Evolutionary conservation across 495 filamentous ascomycete species (phyloP).

Genomic region (Daldinia grandis): DNA sequence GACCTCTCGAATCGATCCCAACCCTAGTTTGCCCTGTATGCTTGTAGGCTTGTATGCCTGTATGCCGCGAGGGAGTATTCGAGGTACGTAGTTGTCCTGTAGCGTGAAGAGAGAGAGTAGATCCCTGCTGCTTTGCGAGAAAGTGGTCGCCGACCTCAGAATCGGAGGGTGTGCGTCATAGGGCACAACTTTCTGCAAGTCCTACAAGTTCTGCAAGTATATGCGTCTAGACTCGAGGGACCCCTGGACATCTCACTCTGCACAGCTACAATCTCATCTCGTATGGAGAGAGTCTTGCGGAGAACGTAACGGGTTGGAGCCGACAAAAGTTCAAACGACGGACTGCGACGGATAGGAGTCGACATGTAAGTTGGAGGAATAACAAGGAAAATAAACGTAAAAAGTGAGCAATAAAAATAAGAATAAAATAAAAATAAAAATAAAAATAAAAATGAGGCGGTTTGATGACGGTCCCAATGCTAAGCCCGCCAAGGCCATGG

Average conservation of each 20-base stretch:
- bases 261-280: slow-evolving; percentile 29
- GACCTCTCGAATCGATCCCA: slow-evolving; percentile 34
- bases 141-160: slow-evolving; percentile 43
- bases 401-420: no score
- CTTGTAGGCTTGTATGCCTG: not conserved
- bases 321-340: slow-evolving; percentile 12
- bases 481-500: slow-evolving; percentile 39
- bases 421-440: no score
- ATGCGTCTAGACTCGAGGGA: slow-evolving; percentile 41
- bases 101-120: slow-evolving; percentile 33
- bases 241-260: slow-evolving; percentile 34
- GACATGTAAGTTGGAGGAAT: slow-evolving; percentile 22
- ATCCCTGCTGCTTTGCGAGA: slow-evolving; percentile 43
- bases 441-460: slow-evolving; percentile 18
- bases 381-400: no score
- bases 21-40: slow-evolving; percentile 5
- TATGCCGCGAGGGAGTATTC: slow-evolving; percentile 39
- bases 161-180: slow-evolving; percentile 44
- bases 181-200: slow-evolving; percentile 30
- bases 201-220: slow-evolving; percentile 33
- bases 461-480: slow-evolving; percentile 27
- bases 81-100: slow-evolving; percentile 30
- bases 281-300: slow-evolving; percentile 29
- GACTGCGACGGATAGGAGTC: slow-evolving; percentile 18
- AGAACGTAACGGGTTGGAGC: slow-evolving; percentile 18